phyloP scores from a whole-genome alignment of 2,329 filamentous ascomycete species.

The Trematosphaeria pertusa region DNA sequence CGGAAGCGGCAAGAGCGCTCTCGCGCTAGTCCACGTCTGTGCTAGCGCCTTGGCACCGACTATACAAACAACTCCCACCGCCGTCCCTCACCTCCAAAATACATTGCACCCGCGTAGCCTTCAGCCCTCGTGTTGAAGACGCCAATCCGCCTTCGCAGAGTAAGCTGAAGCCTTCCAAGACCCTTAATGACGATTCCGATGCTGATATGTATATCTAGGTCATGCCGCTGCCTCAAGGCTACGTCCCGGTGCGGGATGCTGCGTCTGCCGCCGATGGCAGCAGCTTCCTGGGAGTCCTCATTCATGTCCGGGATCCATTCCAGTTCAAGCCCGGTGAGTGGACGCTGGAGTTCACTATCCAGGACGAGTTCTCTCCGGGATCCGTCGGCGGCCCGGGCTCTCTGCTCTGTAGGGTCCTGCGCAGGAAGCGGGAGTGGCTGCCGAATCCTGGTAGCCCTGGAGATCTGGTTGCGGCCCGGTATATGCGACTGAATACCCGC shows the following conservation, averaged over 20 bases:
- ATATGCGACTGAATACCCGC: too few species aligned
- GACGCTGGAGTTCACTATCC: slow-evolving; percentile 46
- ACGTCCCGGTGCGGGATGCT: slow-evolving; percentile 14
- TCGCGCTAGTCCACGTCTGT: slow-evolving; percentile 11
- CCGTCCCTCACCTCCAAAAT: background rate
- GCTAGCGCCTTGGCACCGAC: slow-evolving; percentile 29
- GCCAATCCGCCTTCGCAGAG: slow-evolving; percentile 3
- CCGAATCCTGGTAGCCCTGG: too few species aligned
- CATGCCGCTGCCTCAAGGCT: slow-evolving; percentile 5
- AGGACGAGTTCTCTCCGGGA: slow-evolving; percentile 48
- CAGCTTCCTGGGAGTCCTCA: slow-evolving; percentile 74
- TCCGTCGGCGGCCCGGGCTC: slow-evolving; percentile 16
- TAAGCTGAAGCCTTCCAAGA: background rate
- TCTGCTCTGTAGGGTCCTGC: slow-evolving; percentile 25
- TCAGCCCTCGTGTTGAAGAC: slow-evolving; percentile 34
- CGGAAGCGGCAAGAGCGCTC: slow-evolving; percentile 41
- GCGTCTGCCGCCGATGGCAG: slow-evolving; percentile 41
- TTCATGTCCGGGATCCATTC: slow-evolving; percentile 65
- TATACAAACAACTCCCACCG: too few species aligned
- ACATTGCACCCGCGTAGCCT: background rate
- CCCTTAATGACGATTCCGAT: background rate
- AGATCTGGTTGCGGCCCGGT: too few species aligned
- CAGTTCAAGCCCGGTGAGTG: slow-evolving; percentile 61
- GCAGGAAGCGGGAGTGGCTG: slow-evolving; percentile 29
- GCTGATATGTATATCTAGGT: background rate